Evolutionary conservation across 164 flowering plant species (phyloP), one percentile per base, ranked within the genome.

Genomic region (Vitis cinerea): DNA sequence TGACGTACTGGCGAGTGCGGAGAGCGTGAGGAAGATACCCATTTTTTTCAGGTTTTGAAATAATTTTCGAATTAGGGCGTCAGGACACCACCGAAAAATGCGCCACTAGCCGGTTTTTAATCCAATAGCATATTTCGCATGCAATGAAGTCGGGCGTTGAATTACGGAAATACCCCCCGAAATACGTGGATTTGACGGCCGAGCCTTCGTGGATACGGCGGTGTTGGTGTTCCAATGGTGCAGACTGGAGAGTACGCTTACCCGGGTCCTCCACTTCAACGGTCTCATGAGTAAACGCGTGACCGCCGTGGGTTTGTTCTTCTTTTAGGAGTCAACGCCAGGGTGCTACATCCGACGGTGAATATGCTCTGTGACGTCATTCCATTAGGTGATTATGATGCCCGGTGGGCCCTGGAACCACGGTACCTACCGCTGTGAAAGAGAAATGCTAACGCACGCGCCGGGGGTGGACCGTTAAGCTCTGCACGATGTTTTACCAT

Each of bases 1-100:
- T 37, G 44, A 37, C 44, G 7, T 37, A 37, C 44, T 37, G 44
- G 4, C 44, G 44, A 37, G 44, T 6, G 9, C 3, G 10, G 2
- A 30, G 37, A 15, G 3, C 31, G 31, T 23, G 31, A 19, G 13
- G 27, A 66, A 64, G 27, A 50, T 53, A 70, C 70, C 44, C 0
- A 37, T 37, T 37, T 37, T 31, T 37, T 37, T 37, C 44, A 37
- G 44, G 7, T 37, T 37, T 3, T 37, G 44, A 37, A 37, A 37
- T 37, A 37, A 6, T 37, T 37, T 37, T 37, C 44, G 7, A 37
- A 37, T 37, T 3, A 37, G 44, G 66, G 70, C 63, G 58, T 58
- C 63, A 54, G 75, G 72, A 65, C 73, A 50, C 13, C 71, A 72
- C 73, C 75, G 70, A 53, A 60, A 69, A 64, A 63, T 76, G 79